Conservation (phyloP, 2,329 filamentous ascomycete species). For the Corynespora cassiicola region DNA sequence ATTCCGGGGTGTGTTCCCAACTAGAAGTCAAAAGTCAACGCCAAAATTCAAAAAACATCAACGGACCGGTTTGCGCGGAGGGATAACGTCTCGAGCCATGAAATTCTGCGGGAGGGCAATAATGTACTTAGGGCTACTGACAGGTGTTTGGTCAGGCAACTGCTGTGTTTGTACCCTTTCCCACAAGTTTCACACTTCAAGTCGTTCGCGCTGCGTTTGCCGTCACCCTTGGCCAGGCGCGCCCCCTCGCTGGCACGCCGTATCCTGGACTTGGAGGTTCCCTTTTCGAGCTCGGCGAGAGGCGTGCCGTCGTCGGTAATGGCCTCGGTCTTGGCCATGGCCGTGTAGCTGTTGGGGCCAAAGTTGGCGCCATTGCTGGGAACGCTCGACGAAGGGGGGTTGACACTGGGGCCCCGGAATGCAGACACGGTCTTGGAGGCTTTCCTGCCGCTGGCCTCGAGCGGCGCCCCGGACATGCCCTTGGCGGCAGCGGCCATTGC, state of each 20-base stretch:
- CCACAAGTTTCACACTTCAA: constrained; percentile 97
- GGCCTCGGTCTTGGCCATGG: constrained; percentile 59
- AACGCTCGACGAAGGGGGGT: constrained; percentile 70
- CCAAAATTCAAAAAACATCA: constrained; percentile 24
- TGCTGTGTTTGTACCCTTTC: constrained; percentile 99
- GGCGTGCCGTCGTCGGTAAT: constrained; percentile 74
- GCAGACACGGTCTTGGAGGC: constrained; percentile 65
- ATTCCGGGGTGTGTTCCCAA: constrained; percentile 99
- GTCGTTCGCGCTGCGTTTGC: constrained; percentile 80
- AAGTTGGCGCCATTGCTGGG: constrained; percentile 59
- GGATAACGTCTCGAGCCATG: constrained; percentile 44
- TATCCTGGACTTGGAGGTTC: constrained; percentile 60
- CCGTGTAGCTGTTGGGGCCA: constrained; percentile 43
- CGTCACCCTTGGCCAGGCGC: constrained; percentile 78
- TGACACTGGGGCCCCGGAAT: constrained; percentile 57
- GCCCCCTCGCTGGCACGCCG: constrained; percentile 84
- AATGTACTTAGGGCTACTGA: constrained; percentile 73
- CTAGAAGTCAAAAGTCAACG: constrained; percentile 61
- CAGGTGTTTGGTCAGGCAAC: constrained; percentile 99
- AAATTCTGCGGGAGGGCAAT: constrained; percentile 51
- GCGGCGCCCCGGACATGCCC: constrained; percentile 67
- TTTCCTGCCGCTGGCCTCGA: constrained; percentile 57
- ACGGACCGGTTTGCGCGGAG: constrained; percentile 14
- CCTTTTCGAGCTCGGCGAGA: constrained; percentile 57
- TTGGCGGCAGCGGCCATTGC: constrained; percentile 74